These are phyloP conservation scores for Sclerotinia spermophila DNA, from an alignment of 2,329 filamentous ascomycete genomes.

Conservation along the genomic window DNA sequence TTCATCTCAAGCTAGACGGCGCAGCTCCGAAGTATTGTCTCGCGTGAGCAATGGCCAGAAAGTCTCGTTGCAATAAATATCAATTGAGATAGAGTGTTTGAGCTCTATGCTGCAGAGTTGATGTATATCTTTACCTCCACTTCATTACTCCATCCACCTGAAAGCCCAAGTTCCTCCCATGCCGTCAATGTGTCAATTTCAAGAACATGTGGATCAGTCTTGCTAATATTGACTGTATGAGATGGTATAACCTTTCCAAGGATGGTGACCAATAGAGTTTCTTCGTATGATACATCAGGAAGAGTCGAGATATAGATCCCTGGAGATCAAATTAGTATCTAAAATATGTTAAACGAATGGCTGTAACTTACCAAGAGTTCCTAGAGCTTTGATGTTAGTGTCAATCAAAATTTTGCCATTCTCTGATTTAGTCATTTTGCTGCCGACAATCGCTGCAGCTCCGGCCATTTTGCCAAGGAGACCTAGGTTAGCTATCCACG, in stretches of 20 bases:
- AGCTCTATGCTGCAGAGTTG: conserved; percentile 17
- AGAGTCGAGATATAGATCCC: conserved; percentile 76
- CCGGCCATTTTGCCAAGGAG: conserved; percentile 88
- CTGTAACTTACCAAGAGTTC: conserved; percentile 56
- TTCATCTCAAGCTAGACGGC: neutral
- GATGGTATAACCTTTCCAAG: conserved; percentile 66
- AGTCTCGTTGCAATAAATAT: neutral
- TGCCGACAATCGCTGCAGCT: conserved; percentile 68
- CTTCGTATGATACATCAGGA: conserved; percentile 53
- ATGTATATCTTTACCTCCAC: conserved; percentile 53
- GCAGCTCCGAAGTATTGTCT: neutral
- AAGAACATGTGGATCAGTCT: conserved; percentile 56
- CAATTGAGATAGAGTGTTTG: neutral
- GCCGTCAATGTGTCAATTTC: conserved; percentile 74
- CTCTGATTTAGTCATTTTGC: conserved; percentile 53
- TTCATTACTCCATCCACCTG: conserved; percentile 77
- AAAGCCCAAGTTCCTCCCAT: conserved; percentile 70
- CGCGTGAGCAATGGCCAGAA: neutral
- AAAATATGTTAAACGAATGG: neutral
- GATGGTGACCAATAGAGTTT: conserved; percentile 71
- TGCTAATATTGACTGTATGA: conserved; percentile 59
- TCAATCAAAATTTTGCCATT: conserved; percentile 63
- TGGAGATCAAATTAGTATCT: conserved; percentile 33
- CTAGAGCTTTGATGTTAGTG: conserved; percentile 74
- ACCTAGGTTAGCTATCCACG: conserved; percentile 67